These are phyloP conservation scores for Lipomyces chichibuensis DNA, from an alignment of 805 yeast genomes.

Conservation along the genomic window DNA sequence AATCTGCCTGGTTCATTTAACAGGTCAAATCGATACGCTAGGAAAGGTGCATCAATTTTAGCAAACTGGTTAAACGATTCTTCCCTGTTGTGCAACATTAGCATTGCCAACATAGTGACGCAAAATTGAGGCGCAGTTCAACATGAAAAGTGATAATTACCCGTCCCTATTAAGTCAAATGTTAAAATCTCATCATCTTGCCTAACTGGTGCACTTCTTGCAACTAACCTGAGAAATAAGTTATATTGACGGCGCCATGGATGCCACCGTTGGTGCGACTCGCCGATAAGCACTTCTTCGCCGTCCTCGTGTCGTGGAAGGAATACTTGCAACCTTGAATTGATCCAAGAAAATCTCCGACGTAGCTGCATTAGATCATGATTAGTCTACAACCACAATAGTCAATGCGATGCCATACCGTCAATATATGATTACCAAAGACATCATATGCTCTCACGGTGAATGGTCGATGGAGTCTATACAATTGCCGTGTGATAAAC, in stretches of 20 bases:
- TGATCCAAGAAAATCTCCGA: slow-evolving; percentile 85
- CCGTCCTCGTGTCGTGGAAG: slow-evolving; percentile 54
- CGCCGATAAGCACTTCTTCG: slow-evolving; percentile 67
- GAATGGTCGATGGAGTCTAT: slow-evolving; percentile 80
- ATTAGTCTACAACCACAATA: not conserved
- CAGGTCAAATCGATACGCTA: slow-evolving; percentile 85
- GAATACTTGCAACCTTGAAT: slow-evolving; percentile 78
- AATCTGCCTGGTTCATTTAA: slow-evolving; percentile 59
- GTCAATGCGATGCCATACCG: slow-evolving; percentile 30
- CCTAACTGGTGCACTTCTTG: slow-evolving; percentile 32
- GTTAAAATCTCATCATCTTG: not conserved
- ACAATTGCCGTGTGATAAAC: slow-evolving; percentile 78
- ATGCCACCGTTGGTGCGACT: slow-evolving; percentile 92
- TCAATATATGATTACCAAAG: slow-evolving; percentile 44
- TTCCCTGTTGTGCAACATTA: not conserved
- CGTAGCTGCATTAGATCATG: slow-evolving; percentile 49
- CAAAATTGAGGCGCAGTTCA: not conserved
- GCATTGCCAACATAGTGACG: not conserved
- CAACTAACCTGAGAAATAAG: slow-evolving; percentile 52
- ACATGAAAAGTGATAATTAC: not conserved
- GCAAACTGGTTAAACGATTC: slow-evolving; percentile 73
- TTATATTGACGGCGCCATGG: slow-evolving; percentile 89
- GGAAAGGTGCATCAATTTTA: slow-evolving; percentile 79
- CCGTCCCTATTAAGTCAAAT: not conserved
- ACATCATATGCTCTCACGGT: slow-evolving; percentile 45